Percentiles rank a stretch among this genome's conserved stretches.
Conservation (phyloP, 768 basidiomycete species). For the Favolaschia claudopus region DNA sequence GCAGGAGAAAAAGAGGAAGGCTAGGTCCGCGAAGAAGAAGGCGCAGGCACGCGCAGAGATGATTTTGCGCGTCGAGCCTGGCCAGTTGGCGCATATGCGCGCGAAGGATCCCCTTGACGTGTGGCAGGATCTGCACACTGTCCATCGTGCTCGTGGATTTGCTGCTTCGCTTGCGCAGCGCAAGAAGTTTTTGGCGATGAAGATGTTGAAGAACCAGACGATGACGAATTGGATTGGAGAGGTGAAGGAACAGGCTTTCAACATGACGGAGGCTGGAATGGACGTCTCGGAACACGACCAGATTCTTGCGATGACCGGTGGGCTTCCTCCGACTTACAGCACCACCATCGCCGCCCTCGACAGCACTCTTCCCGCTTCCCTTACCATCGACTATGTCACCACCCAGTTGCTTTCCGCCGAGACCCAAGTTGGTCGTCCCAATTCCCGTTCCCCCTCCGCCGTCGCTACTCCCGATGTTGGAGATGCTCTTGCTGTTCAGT, state of each 20-base stretch:
- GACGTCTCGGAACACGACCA: constrained; percentile 7
- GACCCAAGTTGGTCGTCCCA: neutral
- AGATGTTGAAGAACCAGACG: constrained; percentile 11
- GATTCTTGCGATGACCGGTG: constrained; percentile 11
- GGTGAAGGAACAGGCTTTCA: constrained; percentile 14
- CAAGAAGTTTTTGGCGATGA: constrained; percentile 19
- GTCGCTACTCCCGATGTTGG: no score
- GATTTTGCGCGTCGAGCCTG: no score
- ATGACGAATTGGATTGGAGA: constrained; percentile 20
- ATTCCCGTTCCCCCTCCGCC: no score
- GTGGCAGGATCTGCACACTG: constrained; percentile 13
- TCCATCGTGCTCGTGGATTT: no score
- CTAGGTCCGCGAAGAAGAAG: no score
- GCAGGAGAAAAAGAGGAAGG: no score
- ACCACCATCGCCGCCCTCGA: constrained; percentile 1
- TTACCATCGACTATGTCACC: neutral
- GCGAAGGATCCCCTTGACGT: constrained; percentile 2
- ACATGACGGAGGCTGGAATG: constrained; percentile 12
- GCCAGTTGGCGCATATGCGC: constrained; percentile 9
- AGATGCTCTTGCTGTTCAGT: no score
- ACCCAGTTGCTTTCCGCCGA: neutral
- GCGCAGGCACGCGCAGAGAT: no score
- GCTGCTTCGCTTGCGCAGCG: no score
- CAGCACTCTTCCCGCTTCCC: neutral
- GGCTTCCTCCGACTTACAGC: constrained; percentile 11